Evolutionary conservation across 139 green algal genomes (phyloP), one percentile per base, ranked within the genome.

Genomic region (Micromonas pusilla): DNA sequence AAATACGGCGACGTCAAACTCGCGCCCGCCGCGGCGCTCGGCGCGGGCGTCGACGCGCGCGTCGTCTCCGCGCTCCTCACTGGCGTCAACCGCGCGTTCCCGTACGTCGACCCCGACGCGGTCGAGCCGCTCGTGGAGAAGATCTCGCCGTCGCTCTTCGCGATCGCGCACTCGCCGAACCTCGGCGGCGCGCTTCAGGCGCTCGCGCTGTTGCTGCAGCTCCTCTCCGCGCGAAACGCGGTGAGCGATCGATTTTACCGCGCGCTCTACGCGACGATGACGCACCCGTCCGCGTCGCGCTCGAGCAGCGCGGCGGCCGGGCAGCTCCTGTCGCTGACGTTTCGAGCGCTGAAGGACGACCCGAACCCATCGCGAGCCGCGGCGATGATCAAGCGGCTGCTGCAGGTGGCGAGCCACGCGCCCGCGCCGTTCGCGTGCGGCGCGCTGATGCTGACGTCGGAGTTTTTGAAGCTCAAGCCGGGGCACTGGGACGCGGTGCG

Each of bases 381-480:
- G 0, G 92, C 94, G 20, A 96, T 98, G 65, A 83, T 84, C 70
- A 98, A 98, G 89, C 86, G 94, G 2, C 79, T 97, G 65, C 85
- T 97, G 80, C 94, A 98, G 85, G 87, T 94, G 32, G 88, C 92
- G 0, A 13, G 80, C 25, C 76, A 88, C 65, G 80, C 90, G 37
- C 83, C 85, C 2, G 70, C 91, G 16, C 84, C 89, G 64, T 96
- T 96, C 84, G 86, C 92, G 53, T 96, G 91, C 76, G 94, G 90
- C 20, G 88, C 86, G 53, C 86, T 98, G 62, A 79, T 98, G 77
- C 77, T 98, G 26, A 32, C 95, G 2, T 94, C 87, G 1, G 88
- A 97, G 81, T 60, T 90, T 2, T 66, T 92, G 52, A 84, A 88
- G 70, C 67, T 67, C 0, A 85, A 88, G 4, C 86, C 89, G 0